Conservation (phyloP, 192 early-diverging fungal species). For the Coemansia sp. region DNA sequence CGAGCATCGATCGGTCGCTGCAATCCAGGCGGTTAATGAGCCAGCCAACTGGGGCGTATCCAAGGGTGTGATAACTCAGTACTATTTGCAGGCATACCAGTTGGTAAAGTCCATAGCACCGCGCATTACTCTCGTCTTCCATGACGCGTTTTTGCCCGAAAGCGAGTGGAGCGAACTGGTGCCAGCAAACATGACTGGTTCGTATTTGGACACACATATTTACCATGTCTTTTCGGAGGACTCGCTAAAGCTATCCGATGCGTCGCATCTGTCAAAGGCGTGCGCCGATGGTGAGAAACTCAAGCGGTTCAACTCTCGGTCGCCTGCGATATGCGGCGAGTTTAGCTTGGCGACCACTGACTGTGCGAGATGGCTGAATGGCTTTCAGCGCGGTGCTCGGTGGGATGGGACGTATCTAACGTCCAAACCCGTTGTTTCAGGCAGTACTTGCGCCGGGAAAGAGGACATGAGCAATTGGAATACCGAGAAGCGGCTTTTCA, state of each 20-base stretch:
- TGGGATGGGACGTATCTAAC: slow-evolving; percentile 66
- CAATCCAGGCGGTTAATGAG: slow-evolving; percentile 55
- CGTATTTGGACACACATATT: slow-evolving; percentile 54
- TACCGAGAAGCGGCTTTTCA: slow-evolving; percentile 49
- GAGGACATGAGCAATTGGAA: slow-evolving; percentile 44
- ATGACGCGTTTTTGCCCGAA: slow-evolving; percentile 53
- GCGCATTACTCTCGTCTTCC: slow-evolving; percentile 27
- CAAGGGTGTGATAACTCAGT: slow-evolving; percentile 32
- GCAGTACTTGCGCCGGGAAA: slow-evolving; percentile 22
- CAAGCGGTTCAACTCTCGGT: slow-evolving; percentile 28
- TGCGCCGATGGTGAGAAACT: slow-evolving; percentile 38
- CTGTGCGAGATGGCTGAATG: slow-evolving; percentile 73
- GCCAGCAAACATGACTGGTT: slow-evolving; percentile 35
- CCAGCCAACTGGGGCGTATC: slow-evolving; percentile 56
- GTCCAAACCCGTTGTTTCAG: neutral
- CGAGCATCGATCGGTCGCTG: slow-evolving; percentile 29
- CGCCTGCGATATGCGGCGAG: slow-evolving; percentile 69
- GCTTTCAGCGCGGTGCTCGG: slow-evolving; percentile 60
- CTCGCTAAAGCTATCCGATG: slow-evolving; percentile 18
- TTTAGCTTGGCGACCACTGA: slow-evolving; percentile 74
- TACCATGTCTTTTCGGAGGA: slow-evolving; percentile 56
- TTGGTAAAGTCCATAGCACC: slow-evolving; percentile 40
- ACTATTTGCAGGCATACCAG: slow-evolving; percentile 41
- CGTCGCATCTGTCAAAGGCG: slow-evolving; percentile 35
- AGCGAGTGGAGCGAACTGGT: slow-evolving; percentile 38